These are phyloP conservation scores for Candida quercuum DNA, from an alignment of 805 yeast species.

Conservation along the genomic window DNA sequence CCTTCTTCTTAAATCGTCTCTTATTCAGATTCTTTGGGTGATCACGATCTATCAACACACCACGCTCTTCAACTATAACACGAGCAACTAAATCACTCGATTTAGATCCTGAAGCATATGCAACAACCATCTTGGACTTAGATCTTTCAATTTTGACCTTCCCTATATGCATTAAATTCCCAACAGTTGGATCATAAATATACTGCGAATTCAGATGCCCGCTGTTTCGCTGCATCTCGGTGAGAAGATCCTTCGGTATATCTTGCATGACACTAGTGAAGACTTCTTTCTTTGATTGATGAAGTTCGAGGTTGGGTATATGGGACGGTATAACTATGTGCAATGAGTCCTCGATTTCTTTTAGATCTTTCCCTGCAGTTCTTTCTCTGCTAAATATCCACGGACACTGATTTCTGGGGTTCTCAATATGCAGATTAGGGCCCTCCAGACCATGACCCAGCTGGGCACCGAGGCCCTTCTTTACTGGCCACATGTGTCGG, in stretches of 20 bases:
- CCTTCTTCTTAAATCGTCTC: neutral
- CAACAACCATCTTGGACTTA: neutral
- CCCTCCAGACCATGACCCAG: slow-evolving; percentile 39
- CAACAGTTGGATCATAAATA: slow-evolving; percentile 33
- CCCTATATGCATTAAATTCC: slow-evolving; percentile 12
- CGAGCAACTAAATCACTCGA: slow-evolving; percentile 2
- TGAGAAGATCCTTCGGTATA: too few relatives aligned
- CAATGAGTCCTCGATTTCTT: slow-evolving; percentile 9
- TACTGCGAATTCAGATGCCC: slow-evolving; percentile 17
- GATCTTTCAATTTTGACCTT: neutral
- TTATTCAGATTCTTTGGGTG: too few relatives aligned
- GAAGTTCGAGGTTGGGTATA: slow-evolving; percentile 2
- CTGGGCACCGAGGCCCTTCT: slow-evolving; percentile 36
- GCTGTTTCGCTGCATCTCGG: too few relatives aligned
- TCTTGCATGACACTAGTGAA: neutral
- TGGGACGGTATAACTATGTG: slow-evolving; percentile 7
- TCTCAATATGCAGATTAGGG: slow-evolving; percentile 16
- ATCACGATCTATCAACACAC: too few relatives aligned
- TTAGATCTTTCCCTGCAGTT: slow-evolving; percentile 17
- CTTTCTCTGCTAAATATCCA: slow-evolving; percentile 25
- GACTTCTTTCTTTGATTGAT: neutral
- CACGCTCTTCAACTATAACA: too few relatives aligned
- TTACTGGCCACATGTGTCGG: slow-evolving; percentile 34
- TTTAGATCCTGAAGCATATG: slow-evolving; percentile 3
- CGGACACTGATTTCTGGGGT: slow-evolving; percentile 13